phyloP scores from a whole-genome alignment of 2,329 filamentous ascomycete species.

The Lomentospora prolificans region DNA sequence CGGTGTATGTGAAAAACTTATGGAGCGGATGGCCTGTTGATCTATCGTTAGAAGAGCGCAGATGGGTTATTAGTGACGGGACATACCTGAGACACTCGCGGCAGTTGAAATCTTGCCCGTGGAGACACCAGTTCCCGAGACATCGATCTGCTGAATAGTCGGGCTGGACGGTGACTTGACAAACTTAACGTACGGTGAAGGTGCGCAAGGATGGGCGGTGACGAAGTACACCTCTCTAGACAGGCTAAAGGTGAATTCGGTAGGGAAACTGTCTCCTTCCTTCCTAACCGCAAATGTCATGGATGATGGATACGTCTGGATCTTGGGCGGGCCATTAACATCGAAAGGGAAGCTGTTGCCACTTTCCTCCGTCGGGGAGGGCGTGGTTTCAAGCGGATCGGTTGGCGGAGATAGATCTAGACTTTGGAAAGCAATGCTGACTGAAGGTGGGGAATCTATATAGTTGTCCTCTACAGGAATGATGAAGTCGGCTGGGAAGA shows the following conservation, averaged over 20 bases:
- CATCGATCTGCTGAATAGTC: conserved; percentile 46
- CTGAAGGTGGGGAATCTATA: conserved; percentile 33
- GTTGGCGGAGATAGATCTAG: conserved; percentile 37
- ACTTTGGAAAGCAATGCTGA: conserved; percentile 38
- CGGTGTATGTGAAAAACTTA: conserved; percentile 50
- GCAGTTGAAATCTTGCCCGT: conserved; percentile 33
- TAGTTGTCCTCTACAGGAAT: conserved; percentile 49
- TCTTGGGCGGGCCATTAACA: conserved; percentile 9
- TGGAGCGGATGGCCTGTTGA: conserved; percentile 54
- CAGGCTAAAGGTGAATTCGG: conserved; percentile 33
- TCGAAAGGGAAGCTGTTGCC: neutral
- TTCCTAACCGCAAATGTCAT: conserved; percentile 28
- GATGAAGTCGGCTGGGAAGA: conserved; percentile 53
- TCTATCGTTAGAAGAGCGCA: neutral
- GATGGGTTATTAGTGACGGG: too few relatives aligned
- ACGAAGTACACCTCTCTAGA: conserved; percentile 54
- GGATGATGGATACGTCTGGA: conserved; percentile 29
- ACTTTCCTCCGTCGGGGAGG: neutral
- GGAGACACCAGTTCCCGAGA: conserved; percentile 32
- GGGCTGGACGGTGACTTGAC: conserved; percentile 50
- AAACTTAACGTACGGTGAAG: conserved; percentile 46
- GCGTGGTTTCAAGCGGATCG: conserved; percentile 33
- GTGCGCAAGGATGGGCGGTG: conserved; percentile 55
- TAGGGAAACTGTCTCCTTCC: conserved; percentile 27
- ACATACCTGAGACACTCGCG: conserved; percentile 38